Evolutionary conservation across 2,329 filamentous ascomycete species (phyloP).

Genomic region (Aspergillus ustus): DNA sequence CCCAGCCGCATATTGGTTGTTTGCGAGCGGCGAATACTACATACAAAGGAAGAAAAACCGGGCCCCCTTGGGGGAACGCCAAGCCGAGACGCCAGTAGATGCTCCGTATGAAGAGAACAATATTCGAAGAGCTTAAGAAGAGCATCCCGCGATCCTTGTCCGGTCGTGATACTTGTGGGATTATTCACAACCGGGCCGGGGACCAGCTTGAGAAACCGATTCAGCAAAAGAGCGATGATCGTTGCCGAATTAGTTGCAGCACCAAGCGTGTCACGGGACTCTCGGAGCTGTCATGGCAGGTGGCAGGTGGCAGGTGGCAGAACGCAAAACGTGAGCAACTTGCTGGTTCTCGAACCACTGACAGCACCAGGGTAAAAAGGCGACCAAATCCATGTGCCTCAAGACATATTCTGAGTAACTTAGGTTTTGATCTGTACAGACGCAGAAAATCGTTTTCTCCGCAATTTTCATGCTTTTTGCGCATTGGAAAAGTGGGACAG

Average conservation of each 20-base stretch:
- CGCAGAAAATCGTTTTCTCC: neutral
- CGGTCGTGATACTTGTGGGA: neutral
- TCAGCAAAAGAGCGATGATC: neutral
- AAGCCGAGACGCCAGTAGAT: neutral
- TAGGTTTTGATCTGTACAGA: neutral
- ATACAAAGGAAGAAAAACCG: neutral
- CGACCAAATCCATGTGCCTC: neutral
- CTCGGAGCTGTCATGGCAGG: neutral
- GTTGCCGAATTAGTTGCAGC: neutral
- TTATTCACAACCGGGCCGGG: neutral
- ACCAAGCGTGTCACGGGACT: neutral
- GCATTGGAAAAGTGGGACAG: neutral
- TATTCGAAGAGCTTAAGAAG: neutral
- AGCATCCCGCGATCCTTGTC: neutral
- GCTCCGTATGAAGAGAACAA: neutral
- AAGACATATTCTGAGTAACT: neutral
- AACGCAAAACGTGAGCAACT: neutral
- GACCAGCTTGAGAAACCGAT: neutral
- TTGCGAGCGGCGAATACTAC: conserved; percentile 3
- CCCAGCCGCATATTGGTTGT: conserved; percentile 6
- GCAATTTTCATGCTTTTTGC: neutral
- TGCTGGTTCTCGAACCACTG: neutral
- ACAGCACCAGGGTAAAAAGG: neutral
- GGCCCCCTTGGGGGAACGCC: neutral
- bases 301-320: too few species aligned